These are phyloP conservation scores for Nectriaceae sp. DNA, from an alignment of 2,329 filamentous ascomycete species.

Conservation along the genomic window DNA sequence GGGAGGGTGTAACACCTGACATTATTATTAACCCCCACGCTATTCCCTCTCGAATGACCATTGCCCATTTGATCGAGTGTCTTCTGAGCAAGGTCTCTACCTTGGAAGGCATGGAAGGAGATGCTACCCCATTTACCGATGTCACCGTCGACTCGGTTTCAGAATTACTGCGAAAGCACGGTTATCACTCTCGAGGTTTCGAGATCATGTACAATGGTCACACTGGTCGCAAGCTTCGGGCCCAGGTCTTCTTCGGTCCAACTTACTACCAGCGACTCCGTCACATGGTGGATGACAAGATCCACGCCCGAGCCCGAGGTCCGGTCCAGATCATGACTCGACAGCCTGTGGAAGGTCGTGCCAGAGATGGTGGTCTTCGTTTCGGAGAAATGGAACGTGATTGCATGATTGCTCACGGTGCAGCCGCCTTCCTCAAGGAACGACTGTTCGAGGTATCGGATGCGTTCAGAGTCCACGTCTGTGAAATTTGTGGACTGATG, in stretches of 20 bases:
- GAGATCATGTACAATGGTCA: slow-evolving; percentile 99
- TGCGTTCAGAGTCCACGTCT: slow-evolving; percentile 96
- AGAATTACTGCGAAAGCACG: slow-evolving; percentile 79
- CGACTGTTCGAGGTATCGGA: slow-evolving; percentile 96
- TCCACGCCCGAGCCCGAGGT: slow-evolving; percentile 95
- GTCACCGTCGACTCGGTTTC: slow-evolving; percentile 96
- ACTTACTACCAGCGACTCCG: slow-evolving; percentile 98
- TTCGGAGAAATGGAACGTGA: slow-evolving; percentile 99
- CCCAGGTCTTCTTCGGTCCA: slow-evolving; percentile 94
- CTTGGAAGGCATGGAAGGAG: slow-evolving; percentile 91
- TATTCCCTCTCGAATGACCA: slow-evolving; percentile 99
- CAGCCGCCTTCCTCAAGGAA: slow-evolving; percentile 95
- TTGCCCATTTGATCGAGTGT: slow-evolving; percentile 99
- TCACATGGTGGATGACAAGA: slow-evolving; percentile 99
- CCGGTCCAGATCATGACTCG: slow-evolving; percentile 96
- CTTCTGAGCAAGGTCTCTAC: slow-evolving; percentile 94
- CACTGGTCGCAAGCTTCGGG: slow-evolving; percentile 88
- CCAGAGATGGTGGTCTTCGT: slow-evolving; percentile 93
- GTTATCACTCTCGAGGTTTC: slow-evolving; percentile 95
- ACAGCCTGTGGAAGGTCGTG: slow-evolving; percentile 97
- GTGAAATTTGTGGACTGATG: slow-evolving; percentile 98
- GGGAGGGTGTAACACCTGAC: slow-evolving; percentile 88
- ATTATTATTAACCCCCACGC: slow-evolving; percentile 99
- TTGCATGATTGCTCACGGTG: slow-evolving; percentile 99
- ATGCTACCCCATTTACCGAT: slow-evolving; percentile 96